Conservation (phyloP, 768 basidiomycete genomes). For the Lactarius tabidus region DNA sequence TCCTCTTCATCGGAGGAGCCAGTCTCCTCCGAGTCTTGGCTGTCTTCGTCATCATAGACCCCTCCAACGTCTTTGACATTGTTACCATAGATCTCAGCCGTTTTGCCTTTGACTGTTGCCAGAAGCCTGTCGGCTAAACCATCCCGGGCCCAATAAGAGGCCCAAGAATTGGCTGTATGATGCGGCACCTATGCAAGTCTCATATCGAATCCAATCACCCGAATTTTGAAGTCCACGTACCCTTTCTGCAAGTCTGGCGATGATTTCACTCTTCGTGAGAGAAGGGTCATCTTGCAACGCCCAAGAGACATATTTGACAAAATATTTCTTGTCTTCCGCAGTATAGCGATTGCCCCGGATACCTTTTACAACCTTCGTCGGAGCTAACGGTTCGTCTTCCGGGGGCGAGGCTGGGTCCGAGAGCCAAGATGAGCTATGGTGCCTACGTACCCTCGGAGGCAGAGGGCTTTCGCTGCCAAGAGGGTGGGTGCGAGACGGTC, state of each 20-base stretch:
- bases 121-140: slow-evolving; percentile 19
- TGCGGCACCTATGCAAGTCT: slow-evolving; percentile 21
- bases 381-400: slow-evolving; percentile 66
- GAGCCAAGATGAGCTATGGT: slow-evolving; percentile 6
- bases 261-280: slow-evolving; percentile 51
- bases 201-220: not conserved
- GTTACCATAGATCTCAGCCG: not conserved
- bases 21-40: slow-evolving; percentile 28
- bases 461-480: not conserved
- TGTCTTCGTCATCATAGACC: slow-evolving; percentile 35
- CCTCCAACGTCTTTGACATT: slow-evolving; percentile 2
- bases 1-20: slow-evolving; percentile 31
- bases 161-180: slow-evolving; percentile 20
- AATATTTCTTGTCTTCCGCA: slow-evolving; percentile 59
- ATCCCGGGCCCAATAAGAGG: slow-evolving; percentile 13
- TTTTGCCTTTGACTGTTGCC: not conserved
- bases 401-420: slow-evolving; percentile 54
- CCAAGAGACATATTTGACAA: slow-evolving; percentile 64
- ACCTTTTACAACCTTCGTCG: slow-evolving; percentile 42
- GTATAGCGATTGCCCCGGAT: slow-evolving; percentile 61
- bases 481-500: slow-evolving; percentile 1
- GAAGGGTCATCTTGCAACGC: slow-evolving; percentile 50
- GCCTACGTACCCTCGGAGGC: not conserved
- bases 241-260: slow-evolving; percentile 53
- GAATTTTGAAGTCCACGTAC: slow-evolving; percentile 32